Evolutionary conservation across 306 rosid genomes (phyloP), one percentile per base, ranked within the genome.

Genomic region (Herpetospermum pedunculosum): DNA sequence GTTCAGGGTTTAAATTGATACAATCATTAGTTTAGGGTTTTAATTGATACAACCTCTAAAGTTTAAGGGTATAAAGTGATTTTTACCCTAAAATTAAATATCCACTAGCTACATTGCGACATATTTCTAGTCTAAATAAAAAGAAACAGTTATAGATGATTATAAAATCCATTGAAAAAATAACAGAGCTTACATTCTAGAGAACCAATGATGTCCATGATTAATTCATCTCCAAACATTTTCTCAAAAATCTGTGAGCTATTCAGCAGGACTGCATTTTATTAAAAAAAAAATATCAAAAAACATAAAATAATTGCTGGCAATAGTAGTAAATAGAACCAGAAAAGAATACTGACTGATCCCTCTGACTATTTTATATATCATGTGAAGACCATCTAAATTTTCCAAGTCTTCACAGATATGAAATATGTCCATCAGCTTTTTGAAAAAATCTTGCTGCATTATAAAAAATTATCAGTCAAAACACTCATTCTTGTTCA

Each of bases 351-450:
- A 89, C 96, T 93, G 77, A 93, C 98, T 80, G 81, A 90, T 93
- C 81, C 94, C 96, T 79, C 89, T 85, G 83, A 87, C 91, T 76
- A 93, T 93, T 93, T 90, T 90, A 85, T 75, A 91, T 81, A 93
- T 83, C 96, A 85, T 89, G 85, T 87, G 98, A 80, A 90, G 98
- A 81, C 90, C 87, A 44, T 93, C 98, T 77, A 85, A 70, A 69
- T 93, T 82, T 77, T 87, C 91, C 84, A 86, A 79, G 75, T 87
- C 90, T 82, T 93, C 98, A 71, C 96, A 90, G 28, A 82, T 79
- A 76, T 85, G 86, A 81, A 93, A 93, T 75, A 90, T 70, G 73
- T 80, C 91, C 88, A 86, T 80, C 77, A 93, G 85, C 94, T 93
- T 93, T 48, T 78, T 88, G 35, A 90, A 86, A 85, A 93, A 90